Conservation (phyloP, 345 rosid genomes). For the Ceriops tagal region DNA sequence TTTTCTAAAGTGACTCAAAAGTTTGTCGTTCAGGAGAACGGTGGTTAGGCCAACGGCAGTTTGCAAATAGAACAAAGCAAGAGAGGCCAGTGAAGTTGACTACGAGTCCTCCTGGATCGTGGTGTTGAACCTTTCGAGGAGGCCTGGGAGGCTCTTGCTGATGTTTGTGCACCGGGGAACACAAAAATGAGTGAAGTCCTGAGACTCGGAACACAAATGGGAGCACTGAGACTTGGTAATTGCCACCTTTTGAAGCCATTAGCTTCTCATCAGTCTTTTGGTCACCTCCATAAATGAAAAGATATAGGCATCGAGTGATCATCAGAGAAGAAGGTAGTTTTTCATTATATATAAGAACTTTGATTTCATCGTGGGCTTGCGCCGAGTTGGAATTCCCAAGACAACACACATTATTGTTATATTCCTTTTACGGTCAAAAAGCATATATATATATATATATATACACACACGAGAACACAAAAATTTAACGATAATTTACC, state of each 20-base stretch:
- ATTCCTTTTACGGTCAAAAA: no score
- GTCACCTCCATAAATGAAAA: no score
- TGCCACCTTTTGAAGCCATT: constrained; percentile 36
- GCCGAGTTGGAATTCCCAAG: background rate
- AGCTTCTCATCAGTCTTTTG: background rate
- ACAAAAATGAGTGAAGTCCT: constrained; percentile 41
- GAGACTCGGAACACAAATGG: constrained; percentile 38
- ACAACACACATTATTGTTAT: background rate
- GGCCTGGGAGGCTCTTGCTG: constrained; percentile 37
- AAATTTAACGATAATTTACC: no score
- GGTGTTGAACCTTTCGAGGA: constrained; percentile 25
- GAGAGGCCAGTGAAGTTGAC: constrained; percentile 45
- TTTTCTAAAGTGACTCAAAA: no score
- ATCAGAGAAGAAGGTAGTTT: background rate
- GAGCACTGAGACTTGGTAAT: constrained; percentile 33
- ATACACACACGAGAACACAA: no score
- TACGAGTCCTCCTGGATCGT: constrained; percentile 37
- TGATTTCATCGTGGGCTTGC: background rate
- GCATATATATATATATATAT: no score
- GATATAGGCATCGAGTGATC: no score
- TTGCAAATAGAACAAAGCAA: constrained; percentile 39
- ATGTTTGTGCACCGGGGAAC: constrained; percentile 34
- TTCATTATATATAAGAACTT: background rate
- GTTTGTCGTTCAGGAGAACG: constrained; percentile 20
- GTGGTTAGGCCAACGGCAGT: constrained; percentile 34